phyloP scores from a whole-genome alignment of 257 asterid species.

The Lavandula angustifolia region DNA sequence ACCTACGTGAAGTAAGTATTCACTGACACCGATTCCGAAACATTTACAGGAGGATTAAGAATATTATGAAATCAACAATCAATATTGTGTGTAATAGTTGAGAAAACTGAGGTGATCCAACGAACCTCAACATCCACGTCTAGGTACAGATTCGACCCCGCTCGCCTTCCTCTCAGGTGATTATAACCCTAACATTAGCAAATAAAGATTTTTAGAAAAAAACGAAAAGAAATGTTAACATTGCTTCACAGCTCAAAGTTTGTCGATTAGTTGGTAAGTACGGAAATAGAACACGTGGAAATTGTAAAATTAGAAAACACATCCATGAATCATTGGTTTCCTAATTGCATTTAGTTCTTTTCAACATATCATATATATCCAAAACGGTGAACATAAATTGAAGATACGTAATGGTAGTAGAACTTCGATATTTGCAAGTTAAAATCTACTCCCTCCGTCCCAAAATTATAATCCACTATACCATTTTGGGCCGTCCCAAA shows the following conservation, averaged over 20 bases:
- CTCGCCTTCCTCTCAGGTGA: constrained; percentile 91
- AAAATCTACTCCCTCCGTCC: too few relatives aligned
- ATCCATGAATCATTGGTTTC: background rate
- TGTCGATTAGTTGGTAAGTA: background rate
- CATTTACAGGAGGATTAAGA: background rate
- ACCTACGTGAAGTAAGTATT: constrained; percentile 51
- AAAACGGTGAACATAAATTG: too few relatives aligned
- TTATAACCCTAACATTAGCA: constrained; percentile 70
- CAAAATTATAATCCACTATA: too few relatives aligned
- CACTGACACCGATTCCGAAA: constrained; percentile 23
- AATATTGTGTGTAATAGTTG: background rate
- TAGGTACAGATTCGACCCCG: constrained; percentile 88
- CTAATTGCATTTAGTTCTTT: too few relatives aligned
- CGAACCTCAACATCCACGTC: constrained; percentile 87
- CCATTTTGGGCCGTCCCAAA: too few relatives aligned
- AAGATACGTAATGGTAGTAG: too few relatives aligned
- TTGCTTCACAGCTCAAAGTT: too few relatives aligned
- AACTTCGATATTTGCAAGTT: too few relatives aligned
- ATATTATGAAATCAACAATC: background rate
- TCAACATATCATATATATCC: too few relatives aligned
- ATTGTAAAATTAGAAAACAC: background rate
- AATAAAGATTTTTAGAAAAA: constrained; percentile 24
- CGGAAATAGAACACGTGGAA: background rate
- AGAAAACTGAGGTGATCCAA: constrained; percentile 18
- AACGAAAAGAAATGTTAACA: background rate